A percentile compares a stretch with the other conserved stretches of the same genome.
Evolutionary conservation across 2,329 filamentous ascomycete species (phyloP).

Genomic region (Xylaria sp.): DNA sequence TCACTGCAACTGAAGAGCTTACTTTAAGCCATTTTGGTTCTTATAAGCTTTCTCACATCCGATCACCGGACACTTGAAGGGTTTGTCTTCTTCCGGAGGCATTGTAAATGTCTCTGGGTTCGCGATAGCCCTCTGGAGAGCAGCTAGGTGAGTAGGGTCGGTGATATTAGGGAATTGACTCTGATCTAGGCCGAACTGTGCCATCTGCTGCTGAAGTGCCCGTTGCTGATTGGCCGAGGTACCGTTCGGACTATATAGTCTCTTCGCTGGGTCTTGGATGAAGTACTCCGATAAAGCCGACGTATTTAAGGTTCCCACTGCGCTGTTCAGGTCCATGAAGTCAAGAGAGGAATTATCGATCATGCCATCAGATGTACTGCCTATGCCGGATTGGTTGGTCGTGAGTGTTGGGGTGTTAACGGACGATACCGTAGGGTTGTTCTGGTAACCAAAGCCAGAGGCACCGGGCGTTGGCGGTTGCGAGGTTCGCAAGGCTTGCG

Average conservation of each 20-base stretch:
- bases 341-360: conserved; percentile 78
- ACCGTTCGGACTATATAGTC: conserved; percentile 86
- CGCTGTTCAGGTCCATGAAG: conserved; percentile 67
- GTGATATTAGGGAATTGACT: conserved; percentile 81
- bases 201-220: conserved; percentile 72
- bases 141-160: conserved; percentile 69
- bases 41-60: conserved; percentile 99
- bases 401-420: conserved; percentile 94
- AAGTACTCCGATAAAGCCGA: conserved; percentile 65
- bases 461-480: conserved; percentile 86
- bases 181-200: conserved; percentile 78
- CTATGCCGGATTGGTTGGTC: conserved; percentile 70
- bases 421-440: conserved; percentile 96
- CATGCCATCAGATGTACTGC: conserved; percentile 74
- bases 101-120: conserved; percentile 68
- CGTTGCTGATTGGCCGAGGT: conserved; percentile 70
- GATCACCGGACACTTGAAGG: conserved; percentile 97
- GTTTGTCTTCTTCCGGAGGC: conserved; percentile 90
- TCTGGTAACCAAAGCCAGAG: conserved; percentile 80
- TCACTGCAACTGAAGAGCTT: conserved; percentile 52
- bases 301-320: conserved; percentile 62
- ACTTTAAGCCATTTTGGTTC: conserved; percentile 99
- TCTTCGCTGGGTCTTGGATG: conserved; percentile 95
- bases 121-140: conserved; percentile 61
- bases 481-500: conserved; percentile 83